phyloP scores from a whole-genome alignment of 371 early-diverging fungal genomes.

The Fennellomyces sp. region DNA sequence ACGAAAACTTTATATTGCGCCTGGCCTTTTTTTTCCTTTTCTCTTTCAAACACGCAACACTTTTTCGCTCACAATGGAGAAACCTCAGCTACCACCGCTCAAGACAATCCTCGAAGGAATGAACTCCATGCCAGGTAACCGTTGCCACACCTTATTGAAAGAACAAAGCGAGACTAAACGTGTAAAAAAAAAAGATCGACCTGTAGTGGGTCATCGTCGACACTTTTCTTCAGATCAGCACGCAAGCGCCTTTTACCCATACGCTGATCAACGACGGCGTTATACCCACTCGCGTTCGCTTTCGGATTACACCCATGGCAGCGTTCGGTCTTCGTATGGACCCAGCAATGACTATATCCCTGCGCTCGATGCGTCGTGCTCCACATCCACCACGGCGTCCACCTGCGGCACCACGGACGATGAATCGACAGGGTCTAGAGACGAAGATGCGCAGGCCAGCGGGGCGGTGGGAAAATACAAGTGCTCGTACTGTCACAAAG shows the following conservation, averaged over 20 bases:
- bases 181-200: background rate
- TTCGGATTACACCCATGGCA: background rate
- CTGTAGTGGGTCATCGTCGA: background rate
- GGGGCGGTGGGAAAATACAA: conserved; percentile 4
- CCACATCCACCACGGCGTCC: background rate
- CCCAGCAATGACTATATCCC: background rate
- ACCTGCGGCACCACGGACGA: background rate
- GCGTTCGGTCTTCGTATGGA: background rate
- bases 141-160: background rate
- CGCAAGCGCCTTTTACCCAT: background rate
- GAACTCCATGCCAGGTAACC: background rate
- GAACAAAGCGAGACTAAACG: too few relatives aligned
- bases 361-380: background rate
- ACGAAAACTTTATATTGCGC: too few relatives aligned
- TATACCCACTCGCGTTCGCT: background rate
- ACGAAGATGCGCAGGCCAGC: background rate
- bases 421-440: background rate
- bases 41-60: background rate
- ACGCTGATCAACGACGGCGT: background rate
- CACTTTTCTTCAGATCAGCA: background rate
- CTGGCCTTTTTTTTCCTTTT: background rate
- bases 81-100: conserved; percentile 9
- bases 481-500: conserved; percentile 59
- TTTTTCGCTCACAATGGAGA: conserved; percentile 5
- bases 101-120: conserved; percentile 6